A percentile compares a stretch with the other conserved stretches of the same genome.
Conservation (phyloP, 2,329 filamentous ascomycete species). For the Fusarium brachygibbosum region DNA sequence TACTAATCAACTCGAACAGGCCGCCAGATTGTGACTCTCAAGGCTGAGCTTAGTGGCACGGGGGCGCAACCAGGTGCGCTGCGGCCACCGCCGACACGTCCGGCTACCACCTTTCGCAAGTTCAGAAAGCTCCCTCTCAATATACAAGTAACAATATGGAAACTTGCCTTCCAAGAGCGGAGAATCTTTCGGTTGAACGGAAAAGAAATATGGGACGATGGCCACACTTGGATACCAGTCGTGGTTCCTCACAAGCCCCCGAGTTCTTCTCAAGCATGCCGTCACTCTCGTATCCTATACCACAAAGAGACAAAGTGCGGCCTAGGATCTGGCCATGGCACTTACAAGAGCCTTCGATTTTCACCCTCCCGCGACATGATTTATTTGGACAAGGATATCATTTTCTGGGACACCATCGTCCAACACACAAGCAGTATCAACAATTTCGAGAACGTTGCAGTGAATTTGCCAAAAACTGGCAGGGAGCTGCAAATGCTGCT, state of each 20-base stretch:
- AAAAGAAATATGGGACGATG: too few relatives aligned
- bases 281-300: background rate
- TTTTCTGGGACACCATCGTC: fast-evolving
- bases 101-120: slow-evolving; percentile 5
- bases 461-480: fast-evolving
- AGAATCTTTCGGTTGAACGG: slow-evolving; percentile 5
- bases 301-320: background rate
- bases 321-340: background rate
- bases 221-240: background rate
- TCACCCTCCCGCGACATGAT: slow-evolving; percentile 1
- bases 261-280: slow-evolving; percentile 2
- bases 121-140: background rate
- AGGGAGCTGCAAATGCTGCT: background rate
- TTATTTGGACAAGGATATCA: background rate
- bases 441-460: background rate
- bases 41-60: background rate
- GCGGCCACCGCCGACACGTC: too few relatives aligned
- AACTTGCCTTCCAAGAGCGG: background rate
- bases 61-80: background rate
- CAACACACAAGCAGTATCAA: fast-evolving
- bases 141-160: background rate
- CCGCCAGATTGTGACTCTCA: background rate
- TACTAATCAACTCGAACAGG: background rate
- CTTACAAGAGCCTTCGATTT: slow-evolving; percentile 9
- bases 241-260: slow-evolving; percentile 5